Conservation (phyloP, 2,329 filamentous ascomycete genomes). For the Alternaria triticina region DNA sequence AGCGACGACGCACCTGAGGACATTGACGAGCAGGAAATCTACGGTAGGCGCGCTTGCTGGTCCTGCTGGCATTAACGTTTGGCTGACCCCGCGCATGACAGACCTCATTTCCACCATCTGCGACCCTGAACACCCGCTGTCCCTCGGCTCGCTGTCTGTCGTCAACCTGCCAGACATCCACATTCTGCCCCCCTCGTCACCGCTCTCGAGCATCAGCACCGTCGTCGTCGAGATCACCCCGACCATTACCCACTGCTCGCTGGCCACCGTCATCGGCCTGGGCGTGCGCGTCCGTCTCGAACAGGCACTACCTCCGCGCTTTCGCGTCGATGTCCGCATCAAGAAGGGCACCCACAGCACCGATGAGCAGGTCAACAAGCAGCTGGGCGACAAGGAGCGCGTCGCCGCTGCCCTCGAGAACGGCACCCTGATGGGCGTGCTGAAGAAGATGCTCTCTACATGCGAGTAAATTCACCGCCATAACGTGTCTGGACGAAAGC, state of each 20-base stretch:
- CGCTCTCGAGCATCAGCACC: constrained; percentile 68
- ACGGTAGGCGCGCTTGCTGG: constrained; percentile 63
- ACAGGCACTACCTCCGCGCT: constrained; percentile 88
- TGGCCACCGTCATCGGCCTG: constrained; percentile 94
- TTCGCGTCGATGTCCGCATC: constrained; percentile 88
- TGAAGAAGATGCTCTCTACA: constrained; percentile 92
- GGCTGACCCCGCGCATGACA: constrained; percentile 49
- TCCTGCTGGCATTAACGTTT: background rate
- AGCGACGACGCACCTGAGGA: constrained; percentile 73
- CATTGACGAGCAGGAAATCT: constrained; percentile 97
- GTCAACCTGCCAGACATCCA: constrained; percentile 95
- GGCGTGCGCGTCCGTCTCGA: constrained; percentile 91
- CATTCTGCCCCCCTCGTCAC: constrained; percentile 71
- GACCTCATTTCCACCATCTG: constrained; percentile 94
- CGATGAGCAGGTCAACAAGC: constrained; percentile 95
- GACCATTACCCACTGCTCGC: constrained; percentile 94
- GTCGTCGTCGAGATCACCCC: constrained; percentile 92
- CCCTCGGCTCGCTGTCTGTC: constrained; percentile 89
- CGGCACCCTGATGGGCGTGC: constrained; percentile 82
- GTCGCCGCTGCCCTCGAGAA: constrained; percentile 96
- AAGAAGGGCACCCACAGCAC: constrained; percentile 97
- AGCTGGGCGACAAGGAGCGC: constrained; percentile 93
- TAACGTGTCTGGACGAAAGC: no score
- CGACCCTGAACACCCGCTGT: constrained; percentile 95
- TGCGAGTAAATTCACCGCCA: constrained; percentile 61